phyloP scores from a whole-genome alignment of 139 green algal genomes.

The Asterochloris erici region DNA sequence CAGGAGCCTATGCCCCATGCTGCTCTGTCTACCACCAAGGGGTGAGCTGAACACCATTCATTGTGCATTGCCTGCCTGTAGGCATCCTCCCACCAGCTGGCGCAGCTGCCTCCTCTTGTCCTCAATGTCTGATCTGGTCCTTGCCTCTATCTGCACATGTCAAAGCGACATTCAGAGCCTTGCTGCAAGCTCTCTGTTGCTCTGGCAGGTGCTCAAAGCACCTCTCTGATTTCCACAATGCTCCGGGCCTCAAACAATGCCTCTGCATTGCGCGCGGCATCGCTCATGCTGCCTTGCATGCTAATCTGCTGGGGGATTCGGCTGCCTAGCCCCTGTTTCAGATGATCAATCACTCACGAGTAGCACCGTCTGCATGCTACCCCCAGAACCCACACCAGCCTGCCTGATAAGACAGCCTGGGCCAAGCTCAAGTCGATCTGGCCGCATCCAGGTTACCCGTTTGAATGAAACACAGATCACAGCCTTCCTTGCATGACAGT shows the following conservation, averaged over 20 bases:
- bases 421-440: too few relatives aligned
- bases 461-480: too few relatives aligned
- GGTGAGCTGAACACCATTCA: not conserved
- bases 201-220: conserved; percentile 1
- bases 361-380: too few relatives aligned
- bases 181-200: not conserved
- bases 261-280: conserved; percentile 58
- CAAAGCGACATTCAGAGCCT: not conserved
- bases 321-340: too few relatives aligned
- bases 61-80: conserved; percentile 54
- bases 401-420: too few relatives aligned
- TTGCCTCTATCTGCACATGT: conserved; percentile 67
- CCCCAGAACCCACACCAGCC: too few relatives aligned
- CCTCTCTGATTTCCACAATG: conserved; percentile 78
- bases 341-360: too few relatives aligned
- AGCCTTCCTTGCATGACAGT: too few relatives aligned
- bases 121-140: conserved; percentile 78
- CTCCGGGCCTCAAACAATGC: conserved; percentile 75
- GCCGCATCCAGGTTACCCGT: too few relatives aligned
- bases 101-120: conserved; percentile 87
- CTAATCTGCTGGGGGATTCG: too few relatives aligned
- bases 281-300: not conserved
- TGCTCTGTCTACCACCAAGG: not conserved
- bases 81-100: conserved; percentile 79
- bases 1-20: not conserved